Evolutionary conservation across 768 basidiomycete species (phyloP).

Genomic region (Boletus tylopilopsis): DNA sequence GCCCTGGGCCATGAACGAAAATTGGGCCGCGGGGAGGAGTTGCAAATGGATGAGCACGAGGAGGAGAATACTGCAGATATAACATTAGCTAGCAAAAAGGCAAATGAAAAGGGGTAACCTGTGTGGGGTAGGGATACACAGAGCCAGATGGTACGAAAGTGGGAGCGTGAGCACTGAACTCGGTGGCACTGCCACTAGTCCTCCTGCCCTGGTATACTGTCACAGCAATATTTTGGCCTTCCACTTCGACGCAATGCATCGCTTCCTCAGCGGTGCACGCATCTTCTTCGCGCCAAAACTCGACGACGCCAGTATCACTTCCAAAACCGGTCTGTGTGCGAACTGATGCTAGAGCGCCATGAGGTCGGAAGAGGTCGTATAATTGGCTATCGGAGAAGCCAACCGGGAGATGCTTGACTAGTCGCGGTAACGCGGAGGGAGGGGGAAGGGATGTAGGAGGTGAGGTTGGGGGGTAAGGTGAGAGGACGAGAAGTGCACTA

Average conservation of each 20-base stretch:
- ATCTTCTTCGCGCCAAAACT: conserved; percentile 88
- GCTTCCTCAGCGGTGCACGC: conserved; percentile 74
- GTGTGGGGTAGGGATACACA: conserved; percentile 61
- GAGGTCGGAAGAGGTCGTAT: conserved; percentile 83
- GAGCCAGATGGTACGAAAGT: conserved; percentile 71
- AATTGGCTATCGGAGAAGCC: conserved; percentile 66
- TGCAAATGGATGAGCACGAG: conserved; percentile 51
- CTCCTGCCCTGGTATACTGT: conserved; percentile 71
- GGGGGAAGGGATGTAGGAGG: conserved; percentile 74
- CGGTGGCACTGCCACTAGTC: conserved; percentile 48
- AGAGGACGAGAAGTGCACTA: conserved; percentile 61
- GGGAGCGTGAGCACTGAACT: conserved; percentile 73
- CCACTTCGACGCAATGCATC: conserved; percentile 80
- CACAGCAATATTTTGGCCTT: conserved; percentile 81
- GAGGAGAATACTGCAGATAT: conserved; percentile 58
- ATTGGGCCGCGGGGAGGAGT: conserved; percentile 35
- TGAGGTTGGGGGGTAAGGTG: conserved; percentile 78
- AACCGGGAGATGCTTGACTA: conserved; percentile 80
- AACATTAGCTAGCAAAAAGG: not conserved
- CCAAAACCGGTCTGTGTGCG: conserved; percentile 74
- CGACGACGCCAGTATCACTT: conserved; percentile 71
- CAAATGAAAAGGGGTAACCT: conserved; percentile 35
- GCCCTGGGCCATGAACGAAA: conserved; percentile 85
- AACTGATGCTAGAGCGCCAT: conserved; percentile 77
- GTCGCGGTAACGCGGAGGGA: conserved; percentile 70